phyloP scores from a whole-genome alignment of 495 filamentous ascomycete species.

The Penicillium turbatum region DNA sequence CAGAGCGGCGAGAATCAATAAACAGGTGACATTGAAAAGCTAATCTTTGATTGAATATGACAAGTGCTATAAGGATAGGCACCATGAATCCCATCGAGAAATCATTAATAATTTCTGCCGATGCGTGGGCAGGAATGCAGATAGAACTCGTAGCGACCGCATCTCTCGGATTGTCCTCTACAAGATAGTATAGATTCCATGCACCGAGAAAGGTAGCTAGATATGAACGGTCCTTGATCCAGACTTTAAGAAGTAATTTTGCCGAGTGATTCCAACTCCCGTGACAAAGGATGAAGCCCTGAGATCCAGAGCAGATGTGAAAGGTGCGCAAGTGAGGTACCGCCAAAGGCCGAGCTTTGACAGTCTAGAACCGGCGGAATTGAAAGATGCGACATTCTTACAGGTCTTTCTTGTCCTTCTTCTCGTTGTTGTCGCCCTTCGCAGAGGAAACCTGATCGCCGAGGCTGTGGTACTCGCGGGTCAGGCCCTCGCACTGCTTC shows the following conservation, averaged over 20 bases:
- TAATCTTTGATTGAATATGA: slow-evolving; percentile 1
- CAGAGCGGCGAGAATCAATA: background rate
- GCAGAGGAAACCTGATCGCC: slow-evolving; percentile 66
- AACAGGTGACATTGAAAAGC: background rate
- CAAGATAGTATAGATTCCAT: background rate
- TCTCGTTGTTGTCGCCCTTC: slow-evolving; percentile 50
- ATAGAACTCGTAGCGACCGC: background rate
- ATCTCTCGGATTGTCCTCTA: background rate
- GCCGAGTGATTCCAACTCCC: background rate
- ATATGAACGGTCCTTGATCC: slow-evolving; percentile 6
- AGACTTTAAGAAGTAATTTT: background rate
- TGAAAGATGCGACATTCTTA: slow-evolving; percentile 33
- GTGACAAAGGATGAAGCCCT: background rate
- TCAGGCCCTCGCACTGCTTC: slow-evolving; percentile 76
- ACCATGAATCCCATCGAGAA: slow-evolving; percentile 3
- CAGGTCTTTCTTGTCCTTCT: slow-evolving; percentile 74
- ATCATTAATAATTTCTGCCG: background rate
- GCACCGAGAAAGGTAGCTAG: background rate
- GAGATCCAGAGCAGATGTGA: background rate
- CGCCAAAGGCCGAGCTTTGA: background rate
- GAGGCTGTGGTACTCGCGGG: slow-evolving; percentile 75
- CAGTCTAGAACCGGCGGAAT: background rate
- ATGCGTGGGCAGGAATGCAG: background rate
- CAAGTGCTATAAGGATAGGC: background rate
- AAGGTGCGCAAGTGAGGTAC: background rate